Percentiles rank a stretch among this genome's conserved stretches.
phyloP scores from a whole-genome alignment of 2,329 filamentous ascomycete species.

The Fusarium sororula region DNA sequence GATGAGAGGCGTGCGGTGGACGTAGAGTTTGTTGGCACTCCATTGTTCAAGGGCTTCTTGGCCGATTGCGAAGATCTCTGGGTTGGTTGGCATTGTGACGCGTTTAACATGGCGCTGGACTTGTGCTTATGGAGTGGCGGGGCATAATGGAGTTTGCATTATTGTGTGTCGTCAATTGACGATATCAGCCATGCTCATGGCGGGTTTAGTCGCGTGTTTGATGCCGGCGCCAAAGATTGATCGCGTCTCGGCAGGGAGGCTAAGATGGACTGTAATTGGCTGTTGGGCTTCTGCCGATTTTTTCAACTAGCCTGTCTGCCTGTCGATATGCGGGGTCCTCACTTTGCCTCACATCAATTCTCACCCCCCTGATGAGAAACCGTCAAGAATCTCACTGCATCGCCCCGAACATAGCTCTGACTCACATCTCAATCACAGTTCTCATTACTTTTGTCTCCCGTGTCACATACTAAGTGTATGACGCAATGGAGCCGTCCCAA shows the following conservation, averaged over 20 bases:
- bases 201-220: background rate
- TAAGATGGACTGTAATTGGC: background rate
- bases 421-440: rapidly evolving
- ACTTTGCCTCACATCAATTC: background rate
- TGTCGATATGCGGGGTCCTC: background rate
- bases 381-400: background rate
- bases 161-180: too few relatives aligned
- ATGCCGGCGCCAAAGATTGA: background rate
- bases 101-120: background rate
- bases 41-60: background rate
- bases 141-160: background rate
- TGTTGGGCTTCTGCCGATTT: background rate
- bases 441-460: rapidly evolving
- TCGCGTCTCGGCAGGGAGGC: background rate
- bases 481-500: background rate
- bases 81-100: background rate
- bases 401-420: rapidly evolving
- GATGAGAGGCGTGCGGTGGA: background rate
- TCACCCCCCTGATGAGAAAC: too few relatives aligned
- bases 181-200: rapidly evolving
- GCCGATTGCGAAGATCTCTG: background rate
- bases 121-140: rapidly evolving
- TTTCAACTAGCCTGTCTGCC: background rate
- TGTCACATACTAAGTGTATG: background rate
- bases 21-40: background rate